phyloP scores from a whole-genome alignment of 1,139 yeast species.

The Zhuliangozyma parablackwelliae region DNA sequence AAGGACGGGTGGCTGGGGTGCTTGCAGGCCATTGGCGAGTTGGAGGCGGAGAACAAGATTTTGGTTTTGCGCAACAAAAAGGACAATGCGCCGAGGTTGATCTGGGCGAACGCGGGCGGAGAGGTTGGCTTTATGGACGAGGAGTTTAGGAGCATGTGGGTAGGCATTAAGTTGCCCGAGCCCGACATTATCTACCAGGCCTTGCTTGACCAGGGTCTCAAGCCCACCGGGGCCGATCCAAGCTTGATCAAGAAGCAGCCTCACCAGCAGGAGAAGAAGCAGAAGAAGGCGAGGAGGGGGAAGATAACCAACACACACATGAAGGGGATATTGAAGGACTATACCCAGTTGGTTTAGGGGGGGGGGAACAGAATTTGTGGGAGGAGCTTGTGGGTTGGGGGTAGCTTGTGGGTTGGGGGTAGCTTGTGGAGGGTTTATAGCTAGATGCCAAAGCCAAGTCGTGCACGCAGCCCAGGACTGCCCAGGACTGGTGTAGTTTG shows the following conservation, averaged over 20 bases:
- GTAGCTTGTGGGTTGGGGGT: no score
- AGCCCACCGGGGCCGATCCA: conserved; percentile 98
- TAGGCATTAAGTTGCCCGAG: conserved; percentile 70
- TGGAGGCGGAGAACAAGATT: conserved; percentile 73
- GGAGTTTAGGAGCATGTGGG: conserved; percentile 85
- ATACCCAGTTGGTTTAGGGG: conserved; percentile 40
- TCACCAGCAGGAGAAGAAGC: conserved; percentile 64
- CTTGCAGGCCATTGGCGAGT: conserved; percentile 64
- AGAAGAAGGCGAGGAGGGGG: conserved; percentile 87
- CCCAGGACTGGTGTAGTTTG: no score
- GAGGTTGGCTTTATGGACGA: conserved; percentile 70
- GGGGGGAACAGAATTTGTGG: no score
- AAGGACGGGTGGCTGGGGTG: conserved; percentile 99
- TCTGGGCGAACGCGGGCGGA: conserved; percentile 86
- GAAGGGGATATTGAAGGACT: conserved; percentile 92
- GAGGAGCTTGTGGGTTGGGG: conserved; percentile 1
- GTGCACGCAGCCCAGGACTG: no score
- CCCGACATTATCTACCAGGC: conserved; percentile 71
- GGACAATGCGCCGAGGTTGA: conserved; percentile 83
- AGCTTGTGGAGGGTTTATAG: no score
- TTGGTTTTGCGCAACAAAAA: conserved; percentile 85
- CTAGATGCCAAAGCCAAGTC: no score
- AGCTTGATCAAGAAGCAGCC: conserved; percentile 68
- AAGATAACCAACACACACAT: conserved; percentile 94
- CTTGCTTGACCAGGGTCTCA: conserved; percentile 77